Evolutionary conservation across 768 basidiomycete genomes (phyloP).

Genomic region (Coprinopsis strossmayeri): DNA sequence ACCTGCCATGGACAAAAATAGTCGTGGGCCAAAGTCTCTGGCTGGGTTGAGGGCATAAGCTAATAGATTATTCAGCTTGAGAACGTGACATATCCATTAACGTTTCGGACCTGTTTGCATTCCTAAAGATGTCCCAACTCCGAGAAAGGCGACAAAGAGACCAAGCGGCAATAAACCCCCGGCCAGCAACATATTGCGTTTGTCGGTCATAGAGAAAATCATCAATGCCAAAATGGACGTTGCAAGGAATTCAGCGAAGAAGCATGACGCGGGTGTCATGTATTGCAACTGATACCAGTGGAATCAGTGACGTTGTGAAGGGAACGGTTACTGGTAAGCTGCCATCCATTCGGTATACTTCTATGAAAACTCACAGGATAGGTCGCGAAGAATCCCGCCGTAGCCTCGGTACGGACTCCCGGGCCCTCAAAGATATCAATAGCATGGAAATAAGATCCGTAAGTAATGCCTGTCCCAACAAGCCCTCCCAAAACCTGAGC

Average conservation of each 20-base stretch:
- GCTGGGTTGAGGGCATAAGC: slow-evolving; percentile 66
- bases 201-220: slow-evolving; percentile 49
- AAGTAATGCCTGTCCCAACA: slow-evolving; percentile 49
- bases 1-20: slow-evolving; percentile 69
- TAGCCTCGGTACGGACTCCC: slow-evolving; percentile 48
- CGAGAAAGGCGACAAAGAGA: slow-evolving; percentile 51
- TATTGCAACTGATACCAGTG: slow-evolving; percentile 25
- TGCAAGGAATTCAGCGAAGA: slow-evolving; percentile 48
- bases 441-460: slow-evolving; percentile 62
- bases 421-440: slow-evolving; percentile 61
- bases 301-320: too few relatives aligned
- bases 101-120: slow-evolving; percentile 44
- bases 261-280: slow-evolving; percentile 32
- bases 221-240: slow-evolving; percentile 48
- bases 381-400: slow-evolving; percentile 53
- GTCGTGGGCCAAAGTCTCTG: slow-evolving; percentile 63
- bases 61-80: slow-evolving; percentile 13
- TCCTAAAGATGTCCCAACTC: slow-evolving; percentile 52
- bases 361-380: slow-evolving; percentile 45
- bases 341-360: too few relatives aligned
- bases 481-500: slow-evolving; percentile 59
- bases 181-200: slow-evolving; percentile 39
- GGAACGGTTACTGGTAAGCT: too few relatives aligned
- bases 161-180: slow-evolving; percentile 47
- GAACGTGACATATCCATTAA: background rate